Percentiles rank a stretch among this genome's conserved stretches.
Conservation (phyloP, 495 filamentous ascomycete genomes). For the Penicillium parvum region DNA sequence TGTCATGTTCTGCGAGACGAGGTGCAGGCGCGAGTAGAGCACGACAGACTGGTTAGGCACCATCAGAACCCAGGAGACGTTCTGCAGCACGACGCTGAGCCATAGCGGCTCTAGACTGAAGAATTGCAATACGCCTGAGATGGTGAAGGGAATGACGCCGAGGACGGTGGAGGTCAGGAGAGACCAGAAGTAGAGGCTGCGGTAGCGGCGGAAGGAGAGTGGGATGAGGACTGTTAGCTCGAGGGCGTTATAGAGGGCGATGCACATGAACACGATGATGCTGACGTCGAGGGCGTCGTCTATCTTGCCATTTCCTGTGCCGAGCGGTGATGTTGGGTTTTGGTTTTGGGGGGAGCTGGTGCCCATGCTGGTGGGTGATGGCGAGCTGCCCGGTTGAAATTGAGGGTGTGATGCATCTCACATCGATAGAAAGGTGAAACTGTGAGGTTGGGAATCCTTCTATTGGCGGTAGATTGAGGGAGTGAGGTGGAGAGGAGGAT, state of each 20-base stretch:
- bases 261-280: conserved; percentile 23
- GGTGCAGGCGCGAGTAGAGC: conserved; percentile 35
- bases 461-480: no score
- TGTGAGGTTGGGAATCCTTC: no score
- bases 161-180: conserved; percentile 32
- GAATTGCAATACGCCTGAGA: conserved; percentile 38
- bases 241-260: conserved; percentile 38
- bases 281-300: no score
- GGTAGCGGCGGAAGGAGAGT: conserved; percentile 34
- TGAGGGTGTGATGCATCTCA: no score
- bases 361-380: no score
- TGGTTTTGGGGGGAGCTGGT: background rate
- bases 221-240: conserved; percentile 37
- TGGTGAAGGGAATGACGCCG: conserved; percentile 32
- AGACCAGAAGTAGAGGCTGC: conserved; percentile 42
- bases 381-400: no score
- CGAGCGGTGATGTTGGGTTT: no score
- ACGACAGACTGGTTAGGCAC: conserved; percentile 38
- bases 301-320: no score
- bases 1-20: conserved; percentile 29
- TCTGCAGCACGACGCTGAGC: conserved; percentile 32
- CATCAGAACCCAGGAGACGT: conserved; percentile 41
- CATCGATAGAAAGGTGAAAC: no score
- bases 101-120: conserved; percentile 19
- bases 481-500: no score